phyloP scores from a whole-genome alignment of 176 grass and related monocot species.

The Rhynchospora tenuis region DNA sequence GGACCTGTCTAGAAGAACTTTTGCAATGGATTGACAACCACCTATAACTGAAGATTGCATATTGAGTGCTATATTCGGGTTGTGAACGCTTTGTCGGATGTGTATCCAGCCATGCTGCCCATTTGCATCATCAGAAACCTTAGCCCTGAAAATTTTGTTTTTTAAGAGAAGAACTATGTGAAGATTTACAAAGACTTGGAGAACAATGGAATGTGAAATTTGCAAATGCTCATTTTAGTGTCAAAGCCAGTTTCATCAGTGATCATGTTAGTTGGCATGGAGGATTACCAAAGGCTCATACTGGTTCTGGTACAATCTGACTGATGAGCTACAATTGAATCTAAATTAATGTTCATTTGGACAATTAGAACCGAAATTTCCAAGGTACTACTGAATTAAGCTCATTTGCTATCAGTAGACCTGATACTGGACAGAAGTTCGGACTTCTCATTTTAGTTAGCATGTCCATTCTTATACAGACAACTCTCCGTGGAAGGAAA shows the following conservation, averaged over 20 bases:
- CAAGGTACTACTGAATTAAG: neutral
- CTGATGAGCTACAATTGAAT: neutral
- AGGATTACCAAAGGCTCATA: neutral
- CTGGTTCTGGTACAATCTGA: neutral
- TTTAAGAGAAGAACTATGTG: neutral
- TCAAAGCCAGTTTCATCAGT: neutral
- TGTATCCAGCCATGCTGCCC: slow-evolving; percentile 50
- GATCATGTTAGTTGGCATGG: neutral
- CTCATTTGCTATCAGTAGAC: neutral
- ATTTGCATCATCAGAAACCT: slow-evolving; percentile 40
- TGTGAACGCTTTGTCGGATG: slow-evolving; percentile 73
- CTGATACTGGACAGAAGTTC: neutral
- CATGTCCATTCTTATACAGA: neutral
- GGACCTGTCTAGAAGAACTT: slow-evolving; percentile 41
- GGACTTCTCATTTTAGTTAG: neutral
- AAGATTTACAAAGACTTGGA: neutral
- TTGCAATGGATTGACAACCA: slow-evolving; percentile 57
- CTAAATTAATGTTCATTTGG: neutral
- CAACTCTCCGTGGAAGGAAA: neutral
- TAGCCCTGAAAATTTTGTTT: slow-evolving; percentile 32
- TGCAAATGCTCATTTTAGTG: neutral
- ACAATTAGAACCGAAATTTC: neutral
- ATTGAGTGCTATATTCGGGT: slow-evolving; percentile 69
- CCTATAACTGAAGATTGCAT: slow-evolving; percentile 51
- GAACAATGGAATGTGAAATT: neutral